phyloP scores from a whole-genome alignment of 176 grass and related monocot genomes.

The Poa annua region DNA sequence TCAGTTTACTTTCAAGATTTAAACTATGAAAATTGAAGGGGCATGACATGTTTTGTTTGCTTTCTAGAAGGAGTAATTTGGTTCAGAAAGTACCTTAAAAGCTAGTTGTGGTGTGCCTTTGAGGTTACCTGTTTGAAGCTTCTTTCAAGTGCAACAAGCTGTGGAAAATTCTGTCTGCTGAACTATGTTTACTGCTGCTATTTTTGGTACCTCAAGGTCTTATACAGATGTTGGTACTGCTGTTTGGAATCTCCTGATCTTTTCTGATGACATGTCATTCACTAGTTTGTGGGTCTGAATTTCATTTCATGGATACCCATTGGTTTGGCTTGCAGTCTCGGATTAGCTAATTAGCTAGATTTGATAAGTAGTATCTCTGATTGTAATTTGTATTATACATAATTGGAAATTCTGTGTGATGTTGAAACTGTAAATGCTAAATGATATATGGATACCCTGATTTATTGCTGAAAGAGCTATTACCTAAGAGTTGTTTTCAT shows the following conservation, averaged over 20 bases:
- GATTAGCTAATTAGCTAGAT: background rate
- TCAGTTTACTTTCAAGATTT: background rate
- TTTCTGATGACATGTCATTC: background rate
- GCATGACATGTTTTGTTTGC: background rate
- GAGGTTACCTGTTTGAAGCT: background rate
- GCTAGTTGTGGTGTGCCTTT: background rate
- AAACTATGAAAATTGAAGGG: background rate
- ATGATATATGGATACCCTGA: background rate
- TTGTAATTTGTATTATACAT: background rate
- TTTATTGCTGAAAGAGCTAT: background rate
- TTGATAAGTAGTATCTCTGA: background rate
- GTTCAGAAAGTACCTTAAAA: background rate
- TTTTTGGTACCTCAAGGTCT: constrained; percentile 7
- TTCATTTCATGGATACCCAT: background rate
- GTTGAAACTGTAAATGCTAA: constrained; percentile 6
- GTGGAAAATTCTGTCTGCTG: background rate
- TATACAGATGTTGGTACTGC: background rate
- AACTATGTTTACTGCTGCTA: background rate
- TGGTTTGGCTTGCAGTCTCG: background rate
- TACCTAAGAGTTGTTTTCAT: background rate
- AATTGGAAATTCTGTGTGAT: background rate
- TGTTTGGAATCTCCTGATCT: background rate
- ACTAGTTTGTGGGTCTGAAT: background rate
- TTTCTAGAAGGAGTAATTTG: background rate
- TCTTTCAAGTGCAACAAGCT: background rate